phyloP scores from a whole-genome alignment of 345 rosid genomes.

The Populus alba region DNA sequence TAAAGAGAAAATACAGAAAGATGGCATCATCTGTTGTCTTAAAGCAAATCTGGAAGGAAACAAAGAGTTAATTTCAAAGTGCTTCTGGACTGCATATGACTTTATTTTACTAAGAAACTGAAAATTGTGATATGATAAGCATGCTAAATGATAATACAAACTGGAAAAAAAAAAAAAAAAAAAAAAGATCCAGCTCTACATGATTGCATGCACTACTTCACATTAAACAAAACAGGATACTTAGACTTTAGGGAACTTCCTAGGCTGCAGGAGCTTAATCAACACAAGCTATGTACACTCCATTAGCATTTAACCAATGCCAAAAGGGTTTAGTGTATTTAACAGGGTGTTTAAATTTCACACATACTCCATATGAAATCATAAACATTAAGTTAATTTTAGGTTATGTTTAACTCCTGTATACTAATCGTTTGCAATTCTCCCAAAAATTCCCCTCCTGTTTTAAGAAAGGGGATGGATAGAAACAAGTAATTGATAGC shows the following conservation, averaged over 20 bases:
- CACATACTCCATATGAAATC: not conserved
- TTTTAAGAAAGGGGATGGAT: not conserved
- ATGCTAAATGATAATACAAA: not conserved
- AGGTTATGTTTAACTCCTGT: not conserved
- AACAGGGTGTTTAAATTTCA: not conserved
- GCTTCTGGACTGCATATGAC: not conserved
- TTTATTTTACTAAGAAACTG: not conserved
- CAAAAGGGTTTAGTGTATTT: not conserved
- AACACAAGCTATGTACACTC: not conserved
- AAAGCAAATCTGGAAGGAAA: not conserved
- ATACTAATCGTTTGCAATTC: not conserved
- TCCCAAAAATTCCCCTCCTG: not conserved
- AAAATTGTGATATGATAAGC: not conserved
- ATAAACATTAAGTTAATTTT: not conserved
- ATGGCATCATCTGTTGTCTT: not conserved
- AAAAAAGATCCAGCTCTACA: not conserved
- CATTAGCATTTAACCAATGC: not conserved
- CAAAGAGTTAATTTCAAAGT: not conserved
- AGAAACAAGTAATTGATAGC: not conserved
- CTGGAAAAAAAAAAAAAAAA: not conserved
- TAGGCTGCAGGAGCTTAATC: not conserved
- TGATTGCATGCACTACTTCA: not conserved
- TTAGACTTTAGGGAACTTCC: not conserved
- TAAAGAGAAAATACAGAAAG: not conserved
- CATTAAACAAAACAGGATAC: not conserved